Base-by-base conservation (phyloP, 1,284 basidiomycete species). In the Cryptococcus depauperatus region DNA sequence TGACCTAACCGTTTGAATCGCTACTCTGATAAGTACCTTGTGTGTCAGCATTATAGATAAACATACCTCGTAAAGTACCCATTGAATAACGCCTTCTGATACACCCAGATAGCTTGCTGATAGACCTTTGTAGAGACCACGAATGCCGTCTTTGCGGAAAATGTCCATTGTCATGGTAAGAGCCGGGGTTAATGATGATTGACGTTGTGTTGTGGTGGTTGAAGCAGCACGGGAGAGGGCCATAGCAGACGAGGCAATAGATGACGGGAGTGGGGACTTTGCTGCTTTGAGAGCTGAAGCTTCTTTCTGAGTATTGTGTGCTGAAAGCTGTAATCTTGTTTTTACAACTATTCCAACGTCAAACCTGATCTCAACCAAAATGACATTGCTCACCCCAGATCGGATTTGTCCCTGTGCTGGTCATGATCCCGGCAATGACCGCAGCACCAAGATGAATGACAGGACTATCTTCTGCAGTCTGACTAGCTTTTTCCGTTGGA, bases 81-180 rank as follows among this genome's bases (percentile, higher is more conserved):
- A 99, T 60, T 97, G 93, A 46, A 98, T 97, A 18, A 92, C 92
- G 4, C 85, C 85, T 69, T 99, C 95, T 14, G 90, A 87, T 6
- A 97, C 93, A 26, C 95, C 95, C 14, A 99, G 76, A 69, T 96
- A 92, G 57, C 85, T 90, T 40, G 95, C 95, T 53, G 84, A 89
- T 37, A 99, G 73, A 3, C 95, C 95, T 68, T 90, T 88, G 73
- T 99, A 98, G 55, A 97, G 84, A 0, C 93, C 95, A 13, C 76
- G 73, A 3, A 93, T 56, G 1, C 95, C 95, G 66, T 97, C 89
- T 51, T 84, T 77, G 34, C 78, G 74, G 50, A 87, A 63, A 41
- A 97, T 96, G 54, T 80, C 71, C 60, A 75, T 76, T 42, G 87
- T 82, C 71, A 81, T 79, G 14, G 64, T 41, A 4, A 59, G 29